These are phyloP conservation scores for Coemansia sp. DNA, from an alignment of 192 early-diverging fungal genomes.

Conservation along the genomic window DNA sequence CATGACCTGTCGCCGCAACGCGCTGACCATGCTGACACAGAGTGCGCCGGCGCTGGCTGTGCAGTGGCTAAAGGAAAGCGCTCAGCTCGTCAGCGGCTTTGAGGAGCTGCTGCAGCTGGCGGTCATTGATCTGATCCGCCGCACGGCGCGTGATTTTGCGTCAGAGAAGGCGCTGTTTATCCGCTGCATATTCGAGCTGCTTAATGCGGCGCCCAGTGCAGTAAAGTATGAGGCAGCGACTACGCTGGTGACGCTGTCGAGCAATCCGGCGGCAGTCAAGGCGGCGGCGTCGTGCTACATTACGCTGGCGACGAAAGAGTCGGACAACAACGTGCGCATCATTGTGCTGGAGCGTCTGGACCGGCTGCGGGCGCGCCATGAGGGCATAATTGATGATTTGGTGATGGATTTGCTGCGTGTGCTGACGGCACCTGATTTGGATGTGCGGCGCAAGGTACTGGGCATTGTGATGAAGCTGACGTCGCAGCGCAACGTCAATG, in stretches of 20 bases:
- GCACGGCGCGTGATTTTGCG: constrained; percentile 75
- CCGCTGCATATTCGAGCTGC: constrained; percentile 82
- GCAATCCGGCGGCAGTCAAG: constrained; percentile 87
- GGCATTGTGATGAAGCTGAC: constrained; percentile 90
- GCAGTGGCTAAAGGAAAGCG: constrained; percentile 76
- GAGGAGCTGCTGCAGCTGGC: constrained; percentile 94
- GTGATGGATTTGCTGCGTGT: constrained; percentile 98
- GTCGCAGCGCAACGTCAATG: constrained; percentile 85
- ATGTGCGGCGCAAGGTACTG: constrained; percentile 86
- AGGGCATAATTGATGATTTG: constrained; percentile 83
- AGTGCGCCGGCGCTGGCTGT: constrained; percentile 76
- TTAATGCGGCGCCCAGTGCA: constrained; percentile 77
- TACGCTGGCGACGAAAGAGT: constrained; percentile 84
- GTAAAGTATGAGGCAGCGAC: constrained; percentile 98
- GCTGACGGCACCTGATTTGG: constrained; percentile 87
- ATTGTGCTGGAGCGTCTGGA: constrained; percentile 90
- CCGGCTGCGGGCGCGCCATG: constrained; percentile 84
- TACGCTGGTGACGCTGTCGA: constrained; percentile 84
- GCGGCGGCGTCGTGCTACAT: constrained; percentile 91
- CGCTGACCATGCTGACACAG: constrained; percentile 88
- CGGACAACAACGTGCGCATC: constrained; percentile 98
- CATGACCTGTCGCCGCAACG: constrained; percentile 88
- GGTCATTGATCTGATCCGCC: constrained; percentile 92
- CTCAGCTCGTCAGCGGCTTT: constrained; percentile 70
- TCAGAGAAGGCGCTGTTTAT: constrained; percentile 94